Evolutionary conservation across 1,284 basidiomycete genomes (phyloP), one percentile per base, ranked within the genome.

Genomic region (Apiotrichum montevideense): DNA sequence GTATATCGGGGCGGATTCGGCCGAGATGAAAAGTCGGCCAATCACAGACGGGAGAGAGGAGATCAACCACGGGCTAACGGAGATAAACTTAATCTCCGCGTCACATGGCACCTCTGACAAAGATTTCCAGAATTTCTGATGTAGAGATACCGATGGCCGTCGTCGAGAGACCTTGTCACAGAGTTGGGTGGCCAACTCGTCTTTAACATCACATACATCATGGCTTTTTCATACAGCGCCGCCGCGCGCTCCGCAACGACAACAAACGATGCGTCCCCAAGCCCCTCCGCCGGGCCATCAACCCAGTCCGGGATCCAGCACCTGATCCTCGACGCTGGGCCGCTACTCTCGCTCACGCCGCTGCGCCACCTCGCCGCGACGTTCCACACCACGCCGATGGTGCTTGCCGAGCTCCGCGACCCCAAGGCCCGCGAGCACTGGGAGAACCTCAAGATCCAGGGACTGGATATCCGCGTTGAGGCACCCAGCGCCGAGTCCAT

Each of bases 251-350:
- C 51, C 29, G 41, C 46, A 39, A 51, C 42, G 15, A n/a, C 44
- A 35, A 21, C 49, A 15, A 40, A 46, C 2, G 29, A 9, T 9
- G 15, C 41, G 7, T 14, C n/a, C 43, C 3, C 53, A 2, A 9
- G 34, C 5, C 10, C 45, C 44, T 40, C 21, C 15, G 51, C 48
- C 5, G 44, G 50, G 13, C 44, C 55, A 2, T 47, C 56, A 14
- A 29, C 46, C 10, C 37, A 40, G 35, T 47, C 52, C 35, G 48
- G 55, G 43, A 76, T 91, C 77, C 86, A 84, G 74, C 84, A 83
- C 63, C 82, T 97, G 9, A 86, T 97, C 6, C 85, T 97, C 53
- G 94, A 97, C 81, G 87, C 92, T 0, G 92, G 90, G 2, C 92
- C 94, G 1, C 80, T 97, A 1, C 83, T 97, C 5, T 88, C 89